Evolutionary conservation across 345 rosid genomes (phyloP).

Genomic region (Aquilaria malaccensis): DNA sequence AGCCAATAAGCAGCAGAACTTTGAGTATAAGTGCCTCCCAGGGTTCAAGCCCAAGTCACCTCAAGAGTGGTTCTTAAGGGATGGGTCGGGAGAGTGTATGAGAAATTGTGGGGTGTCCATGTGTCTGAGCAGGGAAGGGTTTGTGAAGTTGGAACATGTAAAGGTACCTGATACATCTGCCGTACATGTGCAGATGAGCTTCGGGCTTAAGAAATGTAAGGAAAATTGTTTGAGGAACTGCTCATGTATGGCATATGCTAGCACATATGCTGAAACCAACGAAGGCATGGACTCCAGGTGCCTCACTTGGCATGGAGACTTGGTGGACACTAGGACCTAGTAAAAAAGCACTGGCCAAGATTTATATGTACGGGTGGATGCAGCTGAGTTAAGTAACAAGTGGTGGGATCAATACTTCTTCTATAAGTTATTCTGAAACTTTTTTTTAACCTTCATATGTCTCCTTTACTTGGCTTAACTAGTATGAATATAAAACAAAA

Average conservation of each 20-base stretch:
- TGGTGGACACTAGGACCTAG: constrained; percentile 29
- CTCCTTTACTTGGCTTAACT: not conserved
- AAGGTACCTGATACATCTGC: no score
- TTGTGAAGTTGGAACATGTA: no score
- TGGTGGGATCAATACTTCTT: no score
- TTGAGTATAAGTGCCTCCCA: constrained; percentile 44
- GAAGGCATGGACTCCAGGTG: constrained; percentile 30
- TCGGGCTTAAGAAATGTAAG: no score
- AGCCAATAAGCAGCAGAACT: constrained; percentile 16
- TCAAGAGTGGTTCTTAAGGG: constrained; percentile 39
- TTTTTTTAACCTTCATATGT: no score
- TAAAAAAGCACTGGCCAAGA: constrained; percentile 29
- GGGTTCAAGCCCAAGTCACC: constrained; percentile 49
- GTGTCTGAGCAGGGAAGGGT: constrained; percentile 33
- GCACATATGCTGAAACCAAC: constrained; percentile 23
- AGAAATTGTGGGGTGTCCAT: constrained; percentile 16
- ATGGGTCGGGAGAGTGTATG: constrained; percentile 40
- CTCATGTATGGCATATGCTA: constrained; percentile 22
- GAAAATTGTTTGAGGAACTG: no score
- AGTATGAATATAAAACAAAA: no score
- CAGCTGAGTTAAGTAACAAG: no score
- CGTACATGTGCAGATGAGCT: no score
- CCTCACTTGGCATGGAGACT: constrained; percentile 34
- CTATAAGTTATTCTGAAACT: no score
- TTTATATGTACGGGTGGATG: constrained; percentile 29